Conservation (phyloP, 129 eudicot genomes). For the Chrysanthemum seticuspe region DNA sequence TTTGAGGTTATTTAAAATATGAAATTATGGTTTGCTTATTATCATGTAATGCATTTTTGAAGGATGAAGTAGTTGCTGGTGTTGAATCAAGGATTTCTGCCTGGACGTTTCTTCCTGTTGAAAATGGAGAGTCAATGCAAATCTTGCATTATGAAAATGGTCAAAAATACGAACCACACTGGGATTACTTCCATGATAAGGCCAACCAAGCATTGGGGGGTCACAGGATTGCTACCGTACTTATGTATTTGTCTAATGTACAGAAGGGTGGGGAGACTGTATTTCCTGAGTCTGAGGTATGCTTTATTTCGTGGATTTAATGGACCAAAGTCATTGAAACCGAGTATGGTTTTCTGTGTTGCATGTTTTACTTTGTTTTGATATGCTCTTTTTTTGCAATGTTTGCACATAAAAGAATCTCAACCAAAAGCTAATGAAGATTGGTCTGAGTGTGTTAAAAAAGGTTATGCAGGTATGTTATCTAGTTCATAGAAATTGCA, state of each 20-base stretch:
- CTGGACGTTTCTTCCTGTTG: slow-evolving; percentile 75
- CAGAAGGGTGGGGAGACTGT: slow-evolving; percentile 82
- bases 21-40: slow-evolving; percentile 19
- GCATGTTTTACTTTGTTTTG: neutral
- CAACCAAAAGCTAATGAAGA: slow-evolving; percentile 60
- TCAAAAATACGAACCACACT: slow-evolving; percentile 27
- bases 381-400: neutral
- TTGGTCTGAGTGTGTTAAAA: slow-evolving; percentile 82
- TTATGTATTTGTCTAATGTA: slow-evolving; percentile 85
- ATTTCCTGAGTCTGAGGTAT: slow-evolving; percentile 71
- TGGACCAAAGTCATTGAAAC: neutral
- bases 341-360: neutral
- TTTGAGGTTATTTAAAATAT: slow-evolving; percentile 2
- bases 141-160: slow-evolving; percentile 62
- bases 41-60: neutral
- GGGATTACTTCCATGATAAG: slow-evolving; percentile 62
- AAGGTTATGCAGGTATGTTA: slow-evolving; percentile 71
- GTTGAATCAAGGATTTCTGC: slow-evolving; percentile 73
- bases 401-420: slow-evolving; percentile 42
- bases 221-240: slow-evolving; percentile 88
- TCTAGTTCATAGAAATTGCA: slow-evolving; percentile 1
- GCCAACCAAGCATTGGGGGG: slow-evolving; percentile 76
- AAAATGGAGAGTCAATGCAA: slow-evolving; percentile 82
- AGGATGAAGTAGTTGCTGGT: slow-evolving; percentile 65
- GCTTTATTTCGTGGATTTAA: neutral